Conservation (phyloP, 305 asterid genomes). For the Plantago coronopus region DNA sequence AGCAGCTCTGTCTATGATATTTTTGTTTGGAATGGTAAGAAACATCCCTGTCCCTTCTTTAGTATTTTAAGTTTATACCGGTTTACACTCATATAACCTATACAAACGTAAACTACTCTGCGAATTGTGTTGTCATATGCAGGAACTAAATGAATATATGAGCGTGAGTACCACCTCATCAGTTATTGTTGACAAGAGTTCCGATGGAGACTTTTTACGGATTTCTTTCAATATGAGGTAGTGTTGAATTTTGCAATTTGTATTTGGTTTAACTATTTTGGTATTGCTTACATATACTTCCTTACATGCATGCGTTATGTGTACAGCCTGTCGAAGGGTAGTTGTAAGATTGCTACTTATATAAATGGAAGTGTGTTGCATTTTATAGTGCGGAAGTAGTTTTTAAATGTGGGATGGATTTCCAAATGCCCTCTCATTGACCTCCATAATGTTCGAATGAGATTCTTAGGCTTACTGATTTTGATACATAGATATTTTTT, state of each 20-base stretch:
- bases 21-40: constrained; percentile 93
- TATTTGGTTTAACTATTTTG: not conserved
- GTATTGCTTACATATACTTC: constrained; percentile 6
- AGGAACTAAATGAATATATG: constrained; percentile 81
- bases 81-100: not conserved
- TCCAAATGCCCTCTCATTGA: not conserved
- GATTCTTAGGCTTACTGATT: not conserved
- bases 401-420: not conserved
- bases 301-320: constrained; percentile 1
- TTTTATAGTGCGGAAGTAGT: not conserved
- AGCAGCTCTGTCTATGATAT: constrained; percentile 80
- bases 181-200: constrained; percentile 72
- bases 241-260: not conserved
- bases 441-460: not conserved
- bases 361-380: no score
- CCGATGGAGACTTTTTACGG: constrained; percentile 81
- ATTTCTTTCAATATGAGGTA: constrained; percentile 91
- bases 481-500: not conserved
- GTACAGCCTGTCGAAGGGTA: no score
- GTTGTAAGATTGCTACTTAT: no score
- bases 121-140: constrained; percentile 29
- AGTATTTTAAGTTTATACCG: constrained; percentile 4
- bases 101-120: constrained; percentile 7
- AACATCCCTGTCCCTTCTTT: constrained; percentile 10
- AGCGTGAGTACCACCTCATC: constrained; percentile 64